Conservation (phyloP, 2,329 filamentous ascomycete genomes). For the Colletotrichum orchidophilum region DNA sequence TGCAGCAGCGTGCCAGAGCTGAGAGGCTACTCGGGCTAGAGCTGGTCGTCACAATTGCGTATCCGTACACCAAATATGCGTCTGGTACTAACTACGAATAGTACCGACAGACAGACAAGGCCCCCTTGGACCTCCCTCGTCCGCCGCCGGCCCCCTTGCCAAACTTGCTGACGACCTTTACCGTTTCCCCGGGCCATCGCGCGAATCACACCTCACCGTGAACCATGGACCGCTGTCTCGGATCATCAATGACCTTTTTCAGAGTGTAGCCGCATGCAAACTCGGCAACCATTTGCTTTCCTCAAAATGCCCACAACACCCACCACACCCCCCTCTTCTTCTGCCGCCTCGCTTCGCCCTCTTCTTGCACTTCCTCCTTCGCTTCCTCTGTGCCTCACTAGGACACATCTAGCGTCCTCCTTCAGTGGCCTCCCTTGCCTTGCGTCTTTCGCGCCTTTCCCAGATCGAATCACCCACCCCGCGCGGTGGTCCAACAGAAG, state of each 20-base stretch:
- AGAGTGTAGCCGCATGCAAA: slow-evolving; percentile 13
- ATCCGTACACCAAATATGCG: not conserved
- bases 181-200: not conserved
- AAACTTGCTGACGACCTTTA: not conserved
- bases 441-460: not conserved
- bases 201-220: slow-evolving; percentile 7
- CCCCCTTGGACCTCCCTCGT: not conserved
- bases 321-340: not conserved
- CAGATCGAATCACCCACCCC: not conserved
- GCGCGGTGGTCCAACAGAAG: not conserved
- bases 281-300: slow-evolving; percentile 3
- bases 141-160: too few species aligned
- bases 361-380: not conserved
- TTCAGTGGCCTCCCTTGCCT: not conserved
- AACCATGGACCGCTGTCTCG: slow-evolving; percentile 11
- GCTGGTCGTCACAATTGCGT: not conserved
- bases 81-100: not conserved
- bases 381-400: not conserved
- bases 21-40: too few species aligned
- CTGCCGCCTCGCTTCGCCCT: not conserved
- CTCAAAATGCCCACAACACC: not conserved
- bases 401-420: not conserved
- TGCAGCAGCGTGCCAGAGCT: not conserved
- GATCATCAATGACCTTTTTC: slow-evolving; percentile 16
- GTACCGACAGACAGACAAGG: not conserved